Base-by-base conservation (phyloP, 805 yeast genomes). In the Kuraishia ogatae region DNA sequence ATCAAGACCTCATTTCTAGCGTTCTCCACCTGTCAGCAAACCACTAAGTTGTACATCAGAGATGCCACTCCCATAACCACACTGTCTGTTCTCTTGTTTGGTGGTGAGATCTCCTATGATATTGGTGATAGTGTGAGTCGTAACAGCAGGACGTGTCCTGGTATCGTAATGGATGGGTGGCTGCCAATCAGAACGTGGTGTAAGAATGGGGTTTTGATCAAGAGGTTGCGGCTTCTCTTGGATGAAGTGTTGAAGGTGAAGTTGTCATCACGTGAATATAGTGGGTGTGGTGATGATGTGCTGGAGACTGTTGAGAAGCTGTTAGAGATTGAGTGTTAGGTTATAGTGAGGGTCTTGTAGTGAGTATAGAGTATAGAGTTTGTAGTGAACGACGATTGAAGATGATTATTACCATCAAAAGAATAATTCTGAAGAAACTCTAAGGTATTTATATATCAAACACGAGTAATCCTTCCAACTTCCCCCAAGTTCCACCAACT, bases 111-210 rank as follows among this genome's bases (percentile, higher is more conserved):
- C 20, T 68, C 74, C 47, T 86, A 84, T 64, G 89, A 87, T 61
- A 60, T 83, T 52, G 43, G 17, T 35, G 43, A 35, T 15, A 65
- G 73, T 11, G 64, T 70, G 7, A 59, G 72, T 11, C 58, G 67
- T 35, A 66, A 76, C 0, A 72, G 79, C 1, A 76, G 72, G 48
- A 77, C 83, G 3, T 80, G 91, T 0, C 96, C 97, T 0, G 97
- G 97, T 22, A 80, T 94, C 39, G 83, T 90, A 8, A 71, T 93
- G 55, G 97, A 89, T 61, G 78, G 78, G n/a, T 92, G 98, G 97
- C 70, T 89, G 39, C 96, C 97, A 0, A 77, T 93, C 13, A 77
- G 89, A 58, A 89, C 97, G 0, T 93, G 97, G 97, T 87, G 96
- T 59, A 88, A 94, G 60, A 89, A 92, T 62, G 98, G 92, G 1